Base-by-base conservation (phyloP, 2,329 filamentous ascomycete genomes). In the Phialophora macrospora region DNA sequence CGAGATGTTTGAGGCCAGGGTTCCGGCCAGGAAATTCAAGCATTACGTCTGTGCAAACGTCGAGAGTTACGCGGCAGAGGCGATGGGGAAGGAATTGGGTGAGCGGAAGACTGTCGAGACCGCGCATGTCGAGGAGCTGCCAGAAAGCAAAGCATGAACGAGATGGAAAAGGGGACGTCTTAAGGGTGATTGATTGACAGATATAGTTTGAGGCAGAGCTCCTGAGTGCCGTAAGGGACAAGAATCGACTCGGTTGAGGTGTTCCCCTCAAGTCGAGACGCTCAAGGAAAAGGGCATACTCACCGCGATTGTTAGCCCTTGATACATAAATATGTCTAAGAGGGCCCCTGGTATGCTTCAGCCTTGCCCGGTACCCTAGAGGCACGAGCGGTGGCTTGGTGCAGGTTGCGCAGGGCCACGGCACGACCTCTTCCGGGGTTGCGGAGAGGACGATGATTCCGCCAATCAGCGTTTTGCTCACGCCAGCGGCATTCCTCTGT, bases 21-120 rank as follows among this genome's bases (percentile, higher is more conserved):
- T 79, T 20, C 75, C 76, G 0, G 77, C 60, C n/a, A 71, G 77
- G 12, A 77, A 78, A 34, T 79, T 79, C 64, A 70, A 73, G 46
- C 72, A 70, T 11, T 79, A 79, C 57, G 73, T 73, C 34, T 79
- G 77, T 65, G 73, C 74, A 24, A 75, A 76, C 4, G 62, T 64
- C n/a, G 62, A 64, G 44, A 51, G 62, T 14, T 64, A 64, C 32
- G 65, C 65, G 3, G 65, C 62, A 0, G 65, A 67, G 38, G 65
- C 62, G 20, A 67, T 67, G 62, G 65, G 61, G 0, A 52, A 64
- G 41, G 61, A 67, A 38, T 52, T 64, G n/a, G 28, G 17, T 14
- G 61, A 63, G 56, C 34, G 41, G 11, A 67, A 67, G 65, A 28
- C 48, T 7, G 24, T 54, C 14, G 32, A 38, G 7, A n/a, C 51